Percentiles rank a stretch among this genome's conserved stretches.
Conservation (phyloP, 768 basidiomycete genomes). For the Boletus bicolor region DNA sequence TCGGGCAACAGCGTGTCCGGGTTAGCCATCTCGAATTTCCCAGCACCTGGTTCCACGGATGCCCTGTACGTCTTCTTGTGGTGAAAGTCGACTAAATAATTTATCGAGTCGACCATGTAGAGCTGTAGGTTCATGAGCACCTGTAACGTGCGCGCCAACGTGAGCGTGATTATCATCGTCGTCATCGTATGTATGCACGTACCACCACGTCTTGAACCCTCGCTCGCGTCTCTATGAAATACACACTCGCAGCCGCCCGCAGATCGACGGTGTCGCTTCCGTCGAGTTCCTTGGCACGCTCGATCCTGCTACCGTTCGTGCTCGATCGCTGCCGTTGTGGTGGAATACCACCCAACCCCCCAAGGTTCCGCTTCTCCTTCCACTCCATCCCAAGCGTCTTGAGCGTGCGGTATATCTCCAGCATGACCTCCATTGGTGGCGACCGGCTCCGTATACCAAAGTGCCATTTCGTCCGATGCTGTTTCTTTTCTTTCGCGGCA, state of each 20-base stretch:
- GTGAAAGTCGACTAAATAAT: constrained; percentile 97
- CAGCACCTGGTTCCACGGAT: constrained; percentile 60
- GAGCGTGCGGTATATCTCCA: constrained; percentile 94
- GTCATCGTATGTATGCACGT: constrained; percentile 27
- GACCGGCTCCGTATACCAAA: constrained; percentile 94
- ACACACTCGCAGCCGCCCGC: constrained; percentile 72
- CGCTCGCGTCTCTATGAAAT: constrained; percentile 92
- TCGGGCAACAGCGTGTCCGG: constrained; percentile 36
- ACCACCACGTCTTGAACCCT: constrained; percentile 91
- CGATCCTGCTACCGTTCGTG: constrained; percentile 45
- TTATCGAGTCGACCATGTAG: constrained; percentile 93
- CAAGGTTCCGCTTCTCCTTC: constrained; percentile 84
- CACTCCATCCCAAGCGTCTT: constrained; percentile 94
- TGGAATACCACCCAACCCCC: constrained; percentile 59
- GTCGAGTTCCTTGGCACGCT: constrained; percentile 60
- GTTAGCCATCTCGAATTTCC: constrained; percentile 63
- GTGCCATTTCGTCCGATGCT: constrained; percentile 90
- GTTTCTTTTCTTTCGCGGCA: constrained; percentile 58
- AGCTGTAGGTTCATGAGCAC: constrained; percentile 96
- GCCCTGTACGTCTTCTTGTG: constrained; percentile 94
- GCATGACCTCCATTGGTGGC: constrained; percentile 98
- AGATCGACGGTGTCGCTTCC: constrained; percentile 58
- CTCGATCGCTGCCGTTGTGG: constrained; percentile 32
- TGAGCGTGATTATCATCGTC: background rate
- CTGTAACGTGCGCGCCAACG: constrained; percentile 37